Evolutionary conservation across 768 basidiomycete genomes (phyloP).

Genomic region (Suillus tomentosus): DNA sequence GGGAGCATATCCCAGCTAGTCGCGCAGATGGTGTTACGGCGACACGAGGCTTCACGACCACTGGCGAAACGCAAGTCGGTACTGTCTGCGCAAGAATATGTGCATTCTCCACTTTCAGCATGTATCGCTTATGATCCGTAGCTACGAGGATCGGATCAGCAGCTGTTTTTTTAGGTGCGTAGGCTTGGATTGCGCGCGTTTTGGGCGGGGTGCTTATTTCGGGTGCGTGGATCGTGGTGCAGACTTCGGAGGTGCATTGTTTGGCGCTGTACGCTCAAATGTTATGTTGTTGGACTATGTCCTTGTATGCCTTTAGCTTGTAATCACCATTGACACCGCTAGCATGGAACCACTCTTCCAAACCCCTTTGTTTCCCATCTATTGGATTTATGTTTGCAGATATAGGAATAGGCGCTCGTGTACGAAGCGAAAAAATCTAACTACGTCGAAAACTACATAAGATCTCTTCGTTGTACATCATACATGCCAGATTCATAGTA

Average conservation of each 20-base stretch:
- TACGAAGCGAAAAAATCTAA: slow-evolving; percentile 24
- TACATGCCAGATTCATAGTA: slow-evolving; percentile 14
- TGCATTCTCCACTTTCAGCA: slow-evolving; percentile 33
- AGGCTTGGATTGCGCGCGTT: not conserved
- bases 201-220: slow-evolving; percentile 14
- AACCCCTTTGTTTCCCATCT: slow-evolving; percentile 10
- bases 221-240: slow-evolving; percentile 18
- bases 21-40: slow-evolving; percentile 49
- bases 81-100: slow-evolving; percentile 22
- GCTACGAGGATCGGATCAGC: not conserved
- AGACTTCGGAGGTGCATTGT: slow-evolving; percentile 17
- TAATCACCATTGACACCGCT: slow-evolving; percentile 18
- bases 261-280: slow-evolving; percentile 28
- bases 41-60: slow-evolving; percentile 40
- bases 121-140: slow-evolving; percentile 18
- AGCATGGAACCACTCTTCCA: slow-evolving; percentile 15
- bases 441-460: slow-evolving; percentile 11
- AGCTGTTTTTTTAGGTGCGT: slow-evolving; percentile 11
- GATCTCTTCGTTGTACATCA: slow-evolving; percentile 19
- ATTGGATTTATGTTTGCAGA: slow-evolving; percentile 21
- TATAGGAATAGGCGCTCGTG: slow-evolving; percentile 17
- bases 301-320: slow-evolving; percentile 32
- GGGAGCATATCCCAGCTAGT: slow-evolving; percentile 43
- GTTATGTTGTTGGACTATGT: slow-evolving; percentile 24
- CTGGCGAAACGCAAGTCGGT: slow-evolving; percentile 38